Evolutionary conservation across 352 stramenopile species (phyloP).

Genomic region (Nothophytophthora sp.): DNA sequence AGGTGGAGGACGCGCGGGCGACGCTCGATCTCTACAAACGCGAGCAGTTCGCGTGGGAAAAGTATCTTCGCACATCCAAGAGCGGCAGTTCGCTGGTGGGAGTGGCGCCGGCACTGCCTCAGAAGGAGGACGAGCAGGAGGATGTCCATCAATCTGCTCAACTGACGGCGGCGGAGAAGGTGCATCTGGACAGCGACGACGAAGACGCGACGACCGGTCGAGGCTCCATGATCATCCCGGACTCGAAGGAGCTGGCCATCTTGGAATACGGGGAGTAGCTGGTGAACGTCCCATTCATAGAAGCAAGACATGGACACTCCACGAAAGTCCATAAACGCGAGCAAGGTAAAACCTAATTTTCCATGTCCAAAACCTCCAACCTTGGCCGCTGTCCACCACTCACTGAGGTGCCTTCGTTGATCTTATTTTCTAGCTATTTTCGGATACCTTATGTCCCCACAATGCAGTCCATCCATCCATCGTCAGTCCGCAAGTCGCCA

Average conservation of each 20-base stretch:
- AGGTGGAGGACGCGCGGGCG: conserved; percentile 81
- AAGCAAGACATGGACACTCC: conserved; percentile 9
- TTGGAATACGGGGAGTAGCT: conserved; percentile 76
- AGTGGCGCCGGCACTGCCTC: conserved; percentile 46
- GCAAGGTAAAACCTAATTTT: conserved; percentile 4
- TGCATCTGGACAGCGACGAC: conserved; percentile 40
- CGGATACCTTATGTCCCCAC: background rate
- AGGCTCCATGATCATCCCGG: conserved; percentile 35
- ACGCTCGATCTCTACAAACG: conserved; percentile 80
- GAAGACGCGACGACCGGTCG: conserved; percentile 16
- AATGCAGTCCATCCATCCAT: conserved; percentile 2
- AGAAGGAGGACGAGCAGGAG: conserved; percentile 22
- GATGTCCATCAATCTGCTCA: conserved; percentile 6
- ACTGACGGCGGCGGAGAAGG: conserved; percentile 26
- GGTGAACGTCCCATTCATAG: conserved; percentile 15
- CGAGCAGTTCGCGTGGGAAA: conserved; percentile 87
- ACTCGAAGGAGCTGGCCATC: conserved; percentile 69
- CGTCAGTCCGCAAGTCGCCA: conserved; percentile 13
- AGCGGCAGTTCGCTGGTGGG: conserved; percentile 47
- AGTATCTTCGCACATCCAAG: conserved; percentile 77
- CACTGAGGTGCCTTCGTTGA: too few relatives aligned
- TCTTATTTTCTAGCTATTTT: too few relatives aligned
- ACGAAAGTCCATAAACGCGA: conserved; percentile 12
- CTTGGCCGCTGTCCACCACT: too few relatives aligned
- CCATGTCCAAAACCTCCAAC: background rate